Conservation (phyloP, 2,329 filamentous ascomycete genomes). For the Pestalotiopsis sp. region DNA sequence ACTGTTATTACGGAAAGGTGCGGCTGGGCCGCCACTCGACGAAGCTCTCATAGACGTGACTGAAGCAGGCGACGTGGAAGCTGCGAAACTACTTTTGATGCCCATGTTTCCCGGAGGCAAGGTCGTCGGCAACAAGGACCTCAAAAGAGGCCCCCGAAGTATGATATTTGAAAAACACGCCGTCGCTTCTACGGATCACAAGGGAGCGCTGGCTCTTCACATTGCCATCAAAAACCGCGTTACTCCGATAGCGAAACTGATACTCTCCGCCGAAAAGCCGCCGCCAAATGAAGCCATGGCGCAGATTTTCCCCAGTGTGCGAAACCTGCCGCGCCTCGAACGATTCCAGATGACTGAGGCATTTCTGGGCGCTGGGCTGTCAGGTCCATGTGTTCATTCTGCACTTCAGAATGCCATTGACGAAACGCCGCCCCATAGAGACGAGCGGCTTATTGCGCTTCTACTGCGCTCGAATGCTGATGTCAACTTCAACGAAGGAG, state of each 20-base stretch:
- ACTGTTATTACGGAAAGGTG: constrained; percentile 52
- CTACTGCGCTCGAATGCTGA: constrained; percentile 55
- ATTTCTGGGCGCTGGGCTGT: constrained; percentile 51
- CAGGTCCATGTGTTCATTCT: constrained; percentile 46
- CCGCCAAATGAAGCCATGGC: constrained; percentile 48
- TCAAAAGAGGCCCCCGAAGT: constrained; percentile 28
- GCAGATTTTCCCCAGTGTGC: constrained; percentile 49
- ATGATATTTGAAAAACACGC: constrained; percentile 45
- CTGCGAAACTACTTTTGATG: constrained; percentile 50
- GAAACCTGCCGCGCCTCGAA: constrained; percentile 40
- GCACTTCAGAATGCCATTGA: constrained; percentile 56
- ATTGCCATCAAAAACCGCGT: constrained; percentile 50
- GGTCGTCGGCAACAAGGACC: constrained; percentile 25
- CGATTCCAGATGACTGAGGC: constrained; percentile 51
- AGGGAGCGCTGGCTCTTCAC: constrained; percentile 51
- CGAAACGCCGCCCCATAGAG: constrained; percentile 46
- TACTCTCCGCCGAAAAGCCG: constrained; percentile 45
- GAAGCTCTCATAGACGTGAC: constrained; percentile 53
- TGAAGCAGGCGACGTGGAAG: constrained; percentile 47
- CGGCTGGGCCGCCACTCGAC: constrained; percentile 45
- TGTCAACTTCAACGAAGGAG: constrained; percentile 54
- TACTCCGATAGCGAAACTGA: constrained; percentile 42
- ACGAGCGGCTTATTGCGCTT: constrained; percentile 53
- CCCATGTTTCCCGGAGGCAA: constrained; percentile 45
- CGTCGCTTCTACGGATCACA: constrained; percentile 54